phyloP scores from a whole-genome alignment of 441 rosid genomes.

The Viola pubescens region DNA sequence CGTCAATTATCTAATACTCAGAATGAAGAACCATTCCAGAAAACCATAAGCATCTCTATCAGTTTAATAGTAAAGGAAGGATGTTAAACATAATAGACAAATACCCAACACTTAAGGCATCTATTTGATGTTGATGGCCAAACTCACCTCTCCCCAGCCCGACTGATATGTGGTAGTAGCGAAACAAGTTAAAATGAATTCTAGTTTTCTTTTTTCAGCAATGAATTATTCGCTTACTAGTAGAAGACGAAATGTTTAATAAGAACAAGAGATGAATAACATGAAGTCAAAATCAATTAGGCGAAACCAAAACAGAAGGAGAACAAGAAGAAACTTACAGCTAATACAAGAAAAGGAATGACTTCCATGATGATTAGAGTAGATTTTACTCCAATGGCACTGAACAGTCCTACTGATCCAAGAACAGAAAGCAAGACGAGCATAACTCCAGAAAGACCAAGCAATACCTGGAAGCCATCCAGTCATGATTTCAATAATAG shows the following conservation, averaged over 20 bases:
- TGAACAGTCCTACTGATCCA: conserved; percentile 93
- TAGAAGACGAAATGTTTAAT: not conserved
- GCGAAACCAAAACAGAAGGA: conserved; percentile 8
- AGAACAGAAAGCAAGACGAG: conserved; percentile 97
- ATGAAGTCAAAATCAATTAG: conserved; percentile 7
- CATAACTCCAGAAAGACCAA: conserved; percentile 92
- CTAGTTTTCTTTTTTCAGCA: too few relatives aligned
- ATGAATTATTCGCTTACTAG: not conserved
- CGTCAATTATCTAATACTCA: too few relatives aligned
- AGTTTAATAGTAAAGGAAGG: not conserved
- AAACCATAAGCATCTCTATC: not conserved
- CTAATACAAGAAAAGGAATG: conserved; percentile 94
- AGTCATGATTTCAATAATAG: conserved; percentile 13
- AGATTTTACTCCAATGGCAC: conserved; percentile 91
- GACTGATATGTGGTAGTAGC: too few relatives aligned
- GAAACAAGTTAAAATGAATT: too few relatives aligned
- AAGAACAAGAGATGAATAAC: not conserved
- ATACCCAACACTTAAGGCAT: too few relatives aligned
- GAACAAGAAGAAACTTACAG: conserved; percentile 55
- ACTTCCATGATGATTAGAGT: conserved; percentile 99
- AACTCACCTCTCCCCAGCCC: too few relatives aligned
- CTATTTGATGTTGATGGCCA: too few relatives aligned
- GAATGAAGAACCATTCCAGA: too few relatives aligned
- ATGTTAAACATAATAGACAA: not conserved
- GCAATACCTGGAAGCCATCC: conserved; percentile 60